Conservation (phyloP, 2,329 filamentous ascomycete genomes). For the Fonsecaea pugnacius region DNA sequence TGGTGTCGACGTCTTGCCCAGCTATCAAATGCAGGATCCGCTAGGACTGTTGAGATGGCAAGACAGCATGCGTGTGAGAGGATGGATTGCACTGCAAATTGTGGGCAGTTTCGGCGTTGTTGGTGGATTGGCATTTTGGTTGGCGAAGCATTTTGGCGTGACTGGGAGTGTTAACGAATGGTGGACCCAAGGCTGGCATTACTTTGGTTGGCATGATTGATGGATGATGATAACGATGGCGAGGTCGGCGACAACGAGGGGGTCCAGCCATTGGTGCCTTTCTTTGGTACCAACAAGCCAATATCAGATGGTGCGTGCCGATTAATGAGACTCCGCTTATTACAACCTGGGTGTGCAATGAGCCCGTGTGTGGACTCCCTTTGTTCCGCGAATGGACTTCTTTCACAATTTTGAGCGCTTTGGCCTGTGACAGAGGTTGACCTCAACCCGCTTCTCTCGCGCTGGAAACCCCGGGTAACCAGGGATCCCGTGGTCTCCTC, state of each 20-base stretch:
- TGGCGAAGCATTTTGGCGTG: slow-evolving; percentile 52
- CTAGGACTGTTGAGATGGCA: slow-evolving; percentile 74
- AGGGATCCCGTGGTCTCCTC: not conserved
- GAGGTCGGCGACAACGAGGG: slow-evolving; percentile 1
- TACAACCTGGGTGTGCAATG: not conserved
- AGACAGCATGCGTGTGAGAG: slow-evolving; percentile 66
- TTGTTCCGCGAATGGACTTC: not conserved
- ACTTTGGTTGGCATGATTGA: slow-evolving; percentile 29
- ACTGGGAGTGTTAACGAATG: slow-evolving; percentile 34
- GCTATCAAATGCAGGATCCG: slow-evolving; percentile 68
- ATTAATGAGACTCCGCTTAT: not conserved
- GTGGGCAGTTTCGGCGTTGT: slow-evolving; percentile 74
- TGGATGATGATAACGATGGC: slow-evolving; percentile 3
- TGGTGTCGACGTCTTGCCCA: slow-evolving; percentile 29
- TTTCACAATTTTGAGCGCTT: not conserved
- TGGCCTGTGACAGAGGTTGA: not conserved
- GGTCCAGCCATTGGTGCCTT: not conserved
- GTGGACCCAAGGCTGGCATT: slow-evolving; percentile 33
- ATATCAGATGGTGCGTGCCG: not conserved
- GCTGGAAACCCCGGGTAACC: not conserved
- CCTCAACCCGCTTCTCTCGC: not conserved
- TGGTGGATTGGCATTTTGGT: slow-evolving; percentile 71
- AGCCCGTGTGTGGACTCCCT: not conserved
- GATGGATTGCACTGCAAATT: slow-evolving; percentile 72
- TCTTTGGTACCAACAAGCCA: not conserved